Conservation (phyloP, 2,329 filamentous ascomycete genomes). For the Boeremia lycopersici region DNA sequence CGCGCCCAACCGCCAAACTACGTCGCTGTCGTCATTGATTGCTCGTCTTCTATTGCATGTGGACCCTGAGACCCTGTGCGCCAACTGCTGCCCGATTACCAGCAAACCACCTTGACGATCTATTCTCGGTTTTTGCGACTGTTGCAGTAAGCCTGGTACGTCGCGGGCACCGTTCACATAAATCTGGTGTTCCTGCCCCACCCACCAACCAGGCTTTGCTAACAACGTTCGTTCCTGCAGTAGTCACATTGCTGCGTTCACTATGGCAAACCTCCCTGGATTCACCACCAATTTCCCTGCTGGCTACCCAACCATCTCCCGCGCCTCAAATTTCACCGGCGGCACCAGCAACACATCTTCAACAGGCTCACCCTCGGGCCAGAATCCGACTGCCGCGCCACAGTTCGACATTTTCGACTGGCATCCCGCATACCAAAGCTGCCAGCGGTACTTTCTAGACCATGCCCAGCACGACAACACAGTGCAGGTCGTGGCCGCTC, state of each 20-base stretch:
- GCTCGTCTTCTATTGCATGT: slow-evolving; percentile 6
- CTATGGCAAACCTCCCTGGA: slow-evolving; percentile 36
- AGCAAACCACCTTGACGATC: slow-evolving; percentile 5
- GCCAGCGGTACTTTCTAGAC: slow-evolving; percentile 88
- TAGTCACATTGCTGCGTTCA: slow-evolving; percentile 22
- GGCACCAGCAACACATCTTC: slow-evolving; percentile 30
- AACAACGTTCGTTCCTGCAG: slow-evolving; percentile 37
- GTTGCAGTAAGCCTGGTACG: slow-evolving; percentile 27
- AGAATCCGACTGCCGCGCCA: slow-evolving; percentile 28
- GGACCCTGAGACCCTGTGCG: slow-evolving; percentile 21
- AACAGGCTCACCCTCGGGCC: slow-evolving; percentile 33
- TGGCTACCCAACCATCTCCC: slow-evolving; percentile 40
- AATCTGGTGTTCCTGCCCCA: slow-evolving; percentile 24
- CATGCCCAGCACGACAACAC: slow-evolving; percentile 82
- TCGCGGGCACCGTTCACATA: slow-evolving; percentile 21
- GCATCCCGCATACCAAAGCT: slow-evolving; percentile 90
- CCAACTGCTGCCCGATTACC: slow-evolving; percentile 4
- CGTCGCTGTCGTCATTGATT: slow-evolving; percentile 21
- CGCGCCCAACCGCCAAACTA: slow-evolving; percentile 5
- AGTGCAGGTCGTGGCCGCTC: slow-evolving; percentile 86
- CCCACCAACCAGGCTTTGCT: slow-evolving; percentile 29
- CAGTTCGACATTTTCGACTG: slow-evolving; percentile 86
- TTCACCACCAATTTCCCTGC: slow-evolving; percentile 42
- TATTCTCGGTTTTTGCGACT: slow-evolving; percentile 12
- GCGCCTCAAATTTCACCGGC: slow-evolving; percentile 36